Evolutionary conservation across 176 grass and related monocot genomes (phyloP), one percentile per base, ranked within the genome.

Genomic region (Themeda triandra): DNA sequence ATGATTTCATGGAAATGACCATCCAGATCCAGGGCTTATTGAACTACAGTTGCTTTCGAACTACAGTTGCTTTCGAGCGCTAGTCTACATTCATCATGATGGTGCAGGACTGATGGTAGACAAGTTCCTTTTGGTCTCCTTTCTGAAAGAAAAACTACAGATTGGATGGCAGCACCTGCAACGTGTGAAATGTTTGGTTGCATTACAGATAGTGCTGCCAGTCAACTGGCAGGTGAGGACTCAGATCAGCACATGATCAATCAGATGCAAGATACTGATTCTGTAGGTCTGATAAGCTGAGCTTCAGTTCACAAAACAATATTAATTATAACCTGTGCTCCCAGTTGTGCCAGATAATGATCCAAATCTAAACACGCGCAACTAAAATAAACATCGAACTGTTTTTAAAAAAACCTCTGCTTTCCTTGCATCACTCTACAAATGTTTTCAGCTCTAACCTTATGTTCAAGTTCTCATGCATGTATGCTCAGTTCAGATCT

Each of bases 111-210:
- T 80, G 32, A 13, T 25, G 27, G 32, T 21, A 71, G 48, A 19
- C 59, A 87, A 19, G 80, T 10, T 63, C 37, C 29, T 40, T 35
- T 89, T 80, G 62, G 62, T 37, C 53, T 63, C 21, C 77, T 76
- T 70, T 68, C 21, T 6, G 19, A 24, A 54, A 39, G 24, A 13
- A 63, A 63, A 63, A 53, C 3, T 30, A 25, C 30, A 64, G 1
- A 63, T 41, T 53, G 66, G 63, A 66, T 17, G 23, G 27, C 24
- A 44, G 69, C 51, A 63, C 53, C 10, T 68, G 64, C 11, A 66
- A 35, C 58, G 29, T 83, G 48, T 63, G 29, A 73, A 68, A 71
- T 68, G 60, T 37, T 87, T 75, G 68, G 69, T n/a, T 82, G 65
- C 64, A 77, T 66, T 54, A 4, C 64, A 64, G 6, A 48, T 14